Conservation (phyloP, 495 filamentous ascomycete genomes). For the Tuber indicum region DNA sequence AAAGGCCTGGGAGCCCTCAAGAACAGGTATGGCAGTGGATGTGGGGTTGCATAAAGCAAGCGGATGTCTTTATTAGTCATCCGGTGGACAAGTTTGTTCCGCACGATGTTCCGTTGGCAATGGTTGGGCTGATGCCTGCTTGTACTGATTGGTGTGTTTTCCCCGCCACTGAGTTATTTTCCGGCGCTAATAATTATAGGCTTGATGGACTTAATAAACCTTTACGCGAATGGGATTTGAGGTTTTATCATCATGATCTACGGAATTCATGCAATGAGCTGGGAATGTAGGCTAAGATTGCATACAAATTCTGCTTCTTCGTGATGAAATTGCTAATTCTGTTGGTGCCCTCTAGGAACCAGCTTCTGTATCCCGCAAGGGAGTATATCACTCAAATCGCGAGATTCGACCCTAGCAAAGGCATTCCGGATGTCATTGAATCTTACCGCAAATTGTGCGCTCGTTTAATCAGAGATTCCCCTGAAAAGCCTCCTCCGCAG, state of each 20-base stretch:
- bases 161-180: background rate
- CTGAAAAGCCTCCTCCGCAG: constrained; percentile 56
- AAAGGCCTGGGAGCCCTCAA: constrained; percentile 58
- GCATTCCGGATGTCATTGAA: constrained; percentile 71
- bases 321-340: constrained; percentile 13
- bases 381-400: constrained; percentile 77
- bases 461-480: constrained; percentile 48
- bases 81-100: constrained; percentile 76
- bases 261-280: constrained; percentile 58
- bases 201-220: constrained; percentile 81
- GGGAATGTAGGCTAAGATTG: constrained; percentile 47
- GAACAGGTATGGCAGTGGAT: constrained; percentile 70
- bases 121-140: constrained; percentile 72
- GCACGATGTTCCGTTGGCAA: constrained; percentile 55
- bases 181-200: constrained; percentile 44
- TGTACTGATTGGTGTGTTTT: constrained; percentile 67
- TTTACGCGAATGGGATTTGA: constrained; percentile 64
- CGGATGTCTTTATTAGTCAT: constrained; percentile 79
- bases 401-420: constrained; percentile 82
- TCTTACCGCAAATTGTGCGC: constrained; percentile 68
- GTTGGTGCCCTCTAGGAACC: constrained; percentile 48
- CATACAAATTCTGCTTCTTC: background rate
- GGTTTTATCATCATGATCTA: constrained; percentile 71
- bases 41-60: constrained; percentile 62
- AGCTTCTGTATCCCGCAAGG: constrained; percentile 62